Evolutionary conservation across 2,329 filamentous ascomycete genomes (phyloP).

Genomic region (Hypoxylon sp.): DNA sequence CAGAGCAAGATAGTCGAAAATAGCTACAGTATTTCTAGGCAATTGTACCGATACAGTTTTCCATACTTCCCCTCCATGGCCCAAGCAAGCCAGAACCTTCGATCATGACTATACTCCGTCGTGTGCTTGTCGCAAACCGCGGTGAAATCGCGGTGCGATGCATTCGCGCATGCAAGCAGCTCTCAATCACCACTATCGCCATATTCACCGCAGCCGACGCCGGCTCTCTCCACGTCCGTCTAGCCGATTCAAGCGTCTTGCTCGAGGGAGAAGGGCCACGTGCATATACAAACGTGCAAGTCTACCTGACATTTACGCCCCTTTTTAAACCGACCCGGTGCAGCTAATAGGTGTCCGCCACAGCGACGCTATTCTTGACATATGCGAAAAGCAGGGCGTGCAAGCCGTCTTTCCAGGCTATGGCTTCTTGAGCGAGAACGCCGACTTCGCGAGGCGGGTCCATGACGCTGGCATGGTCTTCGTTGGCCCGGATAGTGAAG

Average conservation of each 20-base stretch:
- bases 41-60: no score
- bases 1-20: no score
- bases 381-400: conserved; percentile 55
- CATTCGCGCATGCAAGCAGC: conserved; percentile 38
- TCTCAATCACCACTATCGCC: conserved; percentile 36
- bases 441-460: conserved; percentile 67
- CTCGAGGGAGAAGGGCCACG: conserved; percentile 36
- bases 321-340: not conserved
- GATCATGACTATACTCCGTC: conserved; percentile 20
- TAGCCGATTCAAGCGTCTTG: conserved; percentile 41
- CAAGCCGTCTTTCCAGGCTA: conserved; percentile 75
- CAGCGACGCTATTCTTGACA: conserved; percentile 37
- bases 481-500: conserved; percentile 67
- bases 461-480: conserved; percentile 67
- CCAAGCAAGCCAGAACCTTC: not conserved
- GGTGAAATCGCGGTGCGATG: conserved; percentile 49
- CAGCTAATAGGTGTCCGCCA: conserved; percentile 1
- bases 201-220: conserved; percentile 42
- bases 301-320: no score
- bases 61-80: not conserved
- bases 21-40: no score
- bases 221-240: conserved; percentile 40
- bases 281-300: conserved; percentile 42
- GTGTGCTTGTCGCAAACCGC: conserved; percentile 48
- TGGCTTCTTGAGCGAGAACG: conserved; percentile 74